Evolutionary conservation across 192 early-diverging fungal genomes (phyloP), one percentile per base, ranked within the genome.

Genomic region (Coemansia sp.): DNA sequence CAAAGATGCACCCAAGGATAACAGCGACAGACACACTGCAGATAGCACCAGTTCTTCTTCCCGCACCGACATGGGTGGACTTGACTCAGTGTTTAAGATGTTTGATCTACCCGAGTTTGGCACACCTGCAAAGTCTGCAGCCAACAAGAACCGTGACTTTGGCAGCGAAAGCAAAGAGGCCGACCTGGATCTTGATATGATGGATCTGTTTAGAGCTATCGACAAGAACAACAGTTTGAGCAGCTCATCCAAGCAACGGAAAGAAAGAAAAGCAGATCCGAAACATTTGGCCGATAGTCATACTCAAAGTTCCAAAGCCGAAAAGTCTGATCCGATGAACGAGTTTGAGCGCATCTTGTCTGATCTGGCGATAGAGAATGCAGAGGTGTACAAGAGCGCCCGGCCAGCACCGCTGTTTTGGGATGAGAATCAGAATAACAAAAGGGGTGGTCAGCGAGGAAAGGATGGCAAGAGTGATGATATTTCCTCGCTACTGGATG

Each of bases 301-400:
- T n/a, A n/a, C n/a, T n/a, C n/a, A n/a, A n/a, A 17, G 24, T 25
- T 27, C 18, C 28, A n/a, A 49, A 20, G 14, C 13, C 5, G 24
- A 15, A 34, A 18, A 47, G 18, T 23, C 35, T 14, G 58, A 65
- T 18, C 60, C 58, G 2, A 72, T 72, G 69, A 25, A 40, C 5
- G 69, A 64, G 47, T 72, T 72, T 59, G 69, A 72, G 62, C 56
- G 58, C 2, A 72, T 72, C 15, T 33, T 72, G 27, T 55, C 61
- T 0, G 69, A 64, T 47, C 56, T 72, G 29, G 69, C 69, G 0
- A 40, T 23, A 5, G 51, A 48, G 5, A 41, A 67, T 28, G 60
- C 53, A 1, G 17, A 60, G 26, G 64, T 58, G 30, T 67, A 58
- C 36, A 54, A 40, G 15, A 20, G 41, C 18, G 35, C 37, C 23